phyloP scores from a whole-genome alignment of 805 yeast species.

The Dipodascopsis uninucleata region DNA sequence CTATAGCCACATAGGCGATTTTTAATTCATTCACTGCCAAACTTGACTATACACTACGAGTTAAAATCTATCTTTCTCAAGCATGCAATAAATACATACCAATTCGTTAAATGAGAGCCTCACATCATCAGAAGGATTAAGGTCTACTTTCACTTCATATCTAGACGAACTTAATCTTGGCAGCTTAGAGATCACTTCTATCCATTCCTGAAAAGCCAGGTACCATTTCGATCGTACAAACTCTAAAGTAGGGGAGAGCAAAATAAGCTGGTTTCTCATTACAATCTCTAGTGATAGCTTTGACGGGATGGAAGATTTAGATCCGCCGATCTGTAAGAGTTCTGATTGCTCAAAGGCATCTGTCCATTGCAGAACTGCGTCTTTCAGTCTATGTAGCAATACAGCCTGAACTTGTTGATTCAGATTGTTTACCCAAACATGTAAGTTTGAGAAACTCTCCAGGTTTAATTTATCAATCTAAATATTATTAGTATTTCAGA shows the following conservation, averaged over 20 bases:
- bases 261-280: constrained; percentile 32
- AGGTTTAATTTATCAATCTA: constrained; percentile 28
- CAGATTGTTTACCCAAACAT: constrained; percentile 35
- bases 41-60: background rate
- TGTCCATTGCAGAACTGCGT: constrained; percentile 30
- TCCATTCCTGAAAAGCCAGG: constrained; percentile 21
- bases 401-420: constrained; percentile 37
- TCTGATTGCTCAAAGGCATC: constrained; percentile 13
- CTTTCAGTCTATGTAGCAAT: constrained; percentile 34
- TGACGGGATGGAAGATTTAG: constrained; percentile 3
- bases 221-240: constrained; percentile 28
- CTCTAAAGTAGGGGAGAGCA: constrained; percentile 33
- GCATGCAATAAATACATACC: background rate
- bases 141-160: constrained; percentile 11
- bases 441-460: constrained; percentile 41
- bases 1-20: constrained; percentile 35
- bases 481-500: background rate
- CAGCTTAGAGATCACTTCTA: constrained; percentile 20
- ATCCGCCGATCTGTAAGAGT: too few relatives aligned
- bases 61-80: background rate
- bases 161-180: constrained; percentile 22
- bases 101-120: constrained; percentile 8
- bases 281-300: constrained; percentile 30
- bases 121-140: background rate
- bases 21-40: constrained; percentile 6